Base-by-base conservation (phyloP, 306 rosid genomes). In the Ceratonia siliqua region DNA sequence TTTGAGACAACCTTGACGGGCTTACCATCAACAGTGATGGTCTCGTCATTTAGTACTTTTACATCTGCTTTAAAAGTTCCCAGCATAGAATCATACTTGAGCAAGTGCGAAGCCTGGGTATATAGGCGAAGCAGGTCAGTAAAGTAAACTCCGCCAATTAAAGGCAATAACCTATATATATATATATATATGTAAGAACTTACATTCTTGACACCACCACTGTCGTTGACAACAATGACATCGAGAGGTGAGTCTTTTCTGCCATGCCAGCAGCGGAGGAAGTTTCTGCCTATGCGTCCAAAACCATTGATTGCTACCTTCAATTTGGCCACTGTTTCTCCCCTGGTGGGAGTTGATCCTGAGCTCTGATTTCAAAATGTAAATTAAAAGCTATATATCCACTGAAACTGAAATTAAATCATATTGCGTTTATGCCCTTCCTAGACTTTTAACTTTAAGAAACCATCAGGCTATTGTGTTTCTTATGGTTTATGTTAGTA, bases 221-320 rank as follows among this genome's bases (percentile, higher is more conserved):
- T 94, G 92, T 94, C 99, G 62, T 94, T 95, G 85, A 95, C 97
- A 48, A 92, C 94, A 36, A 95, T 3, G 10, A 95, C 98, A 1
- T 95, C 99, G 4, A 95, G 93, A 63, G 98, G 99, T 1, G 99
- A 92, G 83, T 95, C 77, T 76, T 90, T 86, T 63, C 99, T 77
- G 28, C 97, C 98, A 42, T 95, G 99, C 99, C 99, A 95, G 88
- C 99, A 95, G 52, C 99, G 89, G 10, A 95, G 96, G 73, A 95
- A 95, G 85, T 95, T 95, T 70, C 99, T 85, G 63, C 99, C 99
- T 24, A 90, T 95, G 53, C 98, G 95, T 56, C 99, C 98, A 73
- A 95, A 95, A 79, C 99, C 99, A 14, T 94, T 95, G 86, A 95
- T 92, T 24, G 97, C 97, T 36, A 95, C 98, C 96, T 95, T 95